These are phyloP conservation scores for Chlamydomonas schloesseri DNA, from an alignment of 139 green algal genomes.

Conservation along the genomic window DNA sequence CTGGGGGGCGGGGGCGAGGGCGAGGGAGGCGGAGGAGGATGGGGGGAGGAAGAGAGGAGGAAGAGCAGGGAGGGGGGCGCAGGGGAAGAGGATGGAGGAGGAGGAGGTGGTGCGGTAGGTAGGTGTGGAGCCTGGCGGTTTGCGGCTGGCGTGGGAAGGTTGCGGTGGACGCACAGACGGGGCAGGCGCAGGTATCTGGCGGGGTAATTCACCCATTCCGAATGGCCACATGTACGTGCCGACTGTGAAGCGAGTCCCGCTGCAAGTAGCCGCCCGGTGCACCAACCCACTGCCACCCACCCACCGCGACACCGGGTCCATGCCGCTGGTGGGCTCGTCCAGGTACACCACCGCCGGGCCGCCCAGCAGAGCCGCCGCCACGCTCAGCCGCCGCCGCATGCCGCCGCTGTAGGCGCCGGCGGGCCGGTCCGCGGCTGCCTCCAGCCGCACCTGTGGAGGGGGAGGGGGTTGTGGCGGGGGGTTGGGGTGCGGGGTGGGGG, in stretches of 20 bases:
- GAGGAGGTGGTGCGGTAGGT: no score
- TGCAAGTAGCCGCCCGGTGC: no score
- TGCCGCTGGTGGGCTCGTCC: conserved; percentile 96
- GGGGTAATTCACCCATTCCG: no score
- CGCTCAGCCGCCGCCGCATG: conserved; percentile 85
- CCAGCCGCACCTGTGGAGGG: conserved; percentile 56
- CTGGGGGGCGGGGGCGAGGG: conserved; percentile 39
- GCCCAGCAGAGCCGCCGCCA: conserved; percentile 92
- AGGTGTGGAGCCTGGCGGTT: no score
- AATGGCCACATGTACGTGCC: no score
- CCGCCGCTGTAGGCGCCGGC: conserved; percentile 78
- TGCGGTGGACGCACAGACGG: no score
- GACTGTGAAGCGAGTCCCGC: no score
- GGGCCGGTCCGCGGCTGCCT: conserved; percentile 47
- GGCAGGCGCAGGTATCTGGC: no score
- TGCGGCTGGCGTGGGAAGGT: no score
- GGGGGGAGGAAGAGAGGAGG: neutral
- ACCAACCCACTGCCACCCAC: neutral
- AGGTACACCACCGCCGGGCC: conserved; percentile 87
- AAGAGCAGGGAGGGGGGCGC: no score
- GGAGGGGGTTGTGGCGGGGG: no score
- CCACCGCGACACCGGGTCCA: conserved; percentile 82
- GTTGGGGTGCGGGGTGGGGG: neutral
- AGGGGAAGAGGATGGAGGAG: no score
- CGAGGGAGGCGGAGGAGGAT: neutral